Conservation (phyloP, 2,329 filamentous ascomycete genomes). For the Cryphonectria parasitica region DNA sequence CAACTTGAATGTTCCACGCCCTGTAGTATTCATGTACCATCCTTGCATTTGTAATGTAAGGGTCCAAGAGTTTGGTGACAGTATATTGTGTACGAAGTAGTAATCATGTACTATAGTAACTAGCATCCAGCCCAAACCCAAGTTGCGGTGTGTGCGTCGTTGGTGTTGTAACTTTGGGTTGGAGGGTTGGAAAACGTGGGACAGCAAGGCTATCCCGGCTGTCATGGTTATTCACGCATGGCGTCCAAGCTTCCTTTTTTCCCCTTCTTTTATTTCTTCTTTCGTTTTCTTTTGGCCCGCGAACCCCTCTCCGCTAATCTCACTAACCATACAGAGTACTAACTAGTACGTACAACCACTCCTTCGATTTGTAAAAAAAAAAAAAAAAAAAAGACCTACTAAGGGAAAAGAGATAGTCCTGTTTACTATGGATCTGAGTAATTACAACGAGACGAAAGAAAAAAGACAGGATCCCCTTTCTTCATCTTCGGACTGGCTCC, state of each 20-base stretch:
- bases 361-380: neutral
- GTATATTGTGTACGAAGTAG: neutral
- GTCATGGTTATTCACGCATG: neutral
- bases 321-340: no score
- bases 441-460: neutral
- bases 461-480: neutral
- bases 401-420: neutral
- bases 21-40: no score
- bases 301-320: no score
- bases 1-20: no score
- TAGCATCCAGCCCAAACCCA: neutral
- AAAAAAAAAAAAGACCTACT: neutral
- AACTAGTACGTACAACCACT: neutral
- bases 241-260: neutral
- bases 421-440: neutral
- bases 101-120: neutral
- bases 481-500: no score
- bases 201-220: constrained; percentile 14
- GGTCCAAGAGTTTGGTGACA: neutral
- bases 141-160: constrained; percentile 15
- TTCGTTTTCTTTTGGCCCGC: no score
- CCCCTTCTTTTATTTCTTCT: neutral
- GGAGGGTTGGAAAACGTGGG: constrained; percentile 17
- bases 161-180: constrained; percentile 8
- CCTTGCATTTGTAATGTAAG: no score